These are phyloP conservation scores for Monilinia laxa DNA, from an alignment of 2,329 filamentous ascomycete species.

Conservation along the genomic window DNA sequence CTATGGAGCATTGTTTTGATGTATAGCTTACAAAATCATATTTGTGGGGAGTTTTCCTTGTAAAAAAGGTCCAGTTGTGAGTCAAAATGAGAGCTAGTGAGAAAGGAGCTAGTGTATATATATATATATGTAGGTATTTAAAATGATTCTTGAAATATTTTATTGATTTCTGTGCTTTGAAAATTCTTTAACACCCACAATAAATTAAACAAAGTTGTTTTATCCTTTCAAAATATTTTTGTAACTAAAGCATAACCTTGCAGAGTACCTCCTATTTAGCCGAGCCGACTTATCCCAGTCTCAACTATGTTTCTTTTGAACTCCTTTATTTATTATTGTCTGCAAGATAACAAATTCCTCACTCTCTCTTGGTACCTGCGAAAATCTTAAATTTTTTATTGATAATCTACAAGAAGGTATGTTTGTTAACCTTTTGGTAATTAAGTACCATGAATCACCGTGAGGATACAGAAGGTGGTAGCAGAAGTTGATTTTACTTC, in stretches of 20 bases:
- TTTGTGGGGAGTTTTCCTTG: not conserved
- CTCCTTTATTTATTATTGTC: not conserved
- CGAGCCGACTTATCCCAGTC: not conserved
- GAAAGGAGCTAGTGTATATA: not conserved
- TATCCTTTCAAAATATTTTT: not conserved
- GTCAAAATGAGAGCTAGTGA: too few relatives aligned
- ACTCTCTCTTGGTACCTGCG: too few relatives aligned
- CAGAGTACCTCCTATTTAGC: constrained; percentile 6
- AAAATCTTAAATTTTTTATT: not conserved
- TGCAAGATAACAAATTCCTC: not conserved
- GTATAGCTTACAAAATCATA: not conserved
- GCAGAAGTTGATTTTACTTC: not conserved
- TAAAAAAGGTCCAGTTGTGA: not conserved
- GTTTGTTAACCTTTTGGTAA: not conserved
- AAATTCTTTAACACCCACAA: too few relatives aligned
- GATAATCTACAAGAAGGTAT: not conserved
- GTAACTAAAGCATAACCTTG: not conserved
- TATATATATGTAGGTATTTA: too few relatives aligned
- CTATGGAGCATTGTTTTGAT: too few relatives aligned
- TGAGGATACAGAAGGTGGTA: too few relatives aligned
- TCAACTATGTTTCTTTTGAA: not conserved
- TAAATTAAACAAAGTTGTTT: not conserved
- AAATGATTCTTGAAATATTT: too few relatives aligned
- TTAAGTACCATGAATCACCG: not conserved
- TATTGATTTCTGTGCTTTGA: too few relatives aligned